Base-by-base conservation (phyloP, 108 stramenopile genomes). In the Mayamaea pseudoterrestris region DNA sequence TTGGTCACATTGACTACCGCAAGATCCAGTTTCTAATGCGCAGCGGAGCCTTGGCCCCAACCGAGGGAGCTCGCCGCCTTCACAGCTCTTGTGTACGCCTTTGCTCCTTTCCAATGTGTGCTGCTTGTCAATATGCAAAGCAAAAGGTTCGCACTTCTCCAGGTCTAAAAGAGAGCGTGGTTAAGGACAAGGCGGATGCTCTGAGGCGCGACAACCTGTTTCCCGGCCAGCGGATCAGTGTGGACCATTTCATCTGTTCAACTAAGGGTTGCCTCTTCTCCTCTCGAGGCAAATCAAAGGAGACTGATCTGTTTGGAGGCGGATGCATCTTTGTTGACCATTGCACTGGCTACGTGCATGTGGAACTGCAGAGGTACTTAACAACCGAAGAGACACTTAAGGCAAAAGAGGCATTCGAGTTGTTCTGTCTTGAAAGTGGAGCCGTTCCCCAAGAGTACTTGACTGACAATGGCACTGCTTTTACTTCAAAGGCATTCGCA, bases 271-370 rank as follows among this genome's bases (percentile, higher is more conserved):
- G 62, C 11, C 53, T 58, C 0, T 52, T 54, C 7, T 12, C 44
- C 24, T 46, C 61, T 4, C 24, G 13, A 23, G 68, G 61, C 3
- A 63, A 63, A 21, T 54, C 55, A 53, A 27, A 35, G 8, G 25
- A 18, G 1, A 46, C 23, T 2, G 23, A 53, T n/a, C 14, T 50
- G 39, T 60, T 55, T 47, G 20, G 3, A 18, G 55, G 68, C n/a
- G 63, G 56, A 21, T 30, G 42, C 24, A 58, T 63, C 30, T 65
- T 66, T 22, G 57, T 58, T 32, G 58, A 66, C 23, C 58, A 59
- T 40, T 51, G 47, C 13, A 45, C 47, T 29, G 50, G 48, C 17
- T 35, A 25, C 3, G 21, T 45, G 18, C 7, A 16, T 35, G 31
- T 49, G 12, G 5, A 5, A 7, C 22, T 34, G 7, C 48, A 49